These are phyloP conservation scores for barley (Hordeum vulgare) DNA, from an alignment of 176 grass and related monocot species.

Conservation along the genomic window DNA sequence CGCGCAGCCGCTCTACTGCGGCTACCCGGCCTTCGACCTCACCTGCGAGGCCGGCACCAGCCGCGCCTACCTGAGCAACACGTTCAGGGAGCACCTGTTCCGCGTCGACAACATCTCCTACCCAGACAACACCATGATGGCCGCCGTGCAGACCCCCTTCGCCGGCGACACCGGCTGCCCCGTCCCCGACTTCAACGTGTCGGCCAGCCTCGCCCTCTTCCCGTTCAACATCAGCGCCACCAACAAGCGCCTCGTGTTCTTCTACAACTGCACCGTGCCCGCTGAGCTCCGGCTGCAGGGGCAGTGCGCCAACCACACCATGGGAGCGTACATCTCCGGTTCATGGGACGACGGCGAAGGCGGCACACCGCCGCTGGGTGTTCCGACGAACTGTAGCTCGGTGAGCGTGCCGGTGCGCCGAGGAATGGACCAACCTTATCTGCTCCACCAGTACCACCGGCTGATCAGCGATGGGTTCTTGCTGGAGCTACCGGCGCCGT, in stretches of 20 bases:
- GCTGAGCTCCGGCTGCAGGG: no score
- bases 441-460: no score
- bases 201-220: background rate
- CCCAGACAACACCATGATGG: background rate
- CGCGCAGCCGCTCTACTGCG: constrained; percentile 17
- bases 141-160: background rate
- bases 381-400: no score
- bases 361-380: no score
- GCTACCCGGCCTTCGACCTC: constrained; percentile 32
- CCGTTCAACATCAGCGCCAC: background rate
- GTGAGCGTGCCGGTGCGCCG: no score
- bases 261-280: constrained; percentile 21
- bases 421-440: no score
- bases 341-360: no score
- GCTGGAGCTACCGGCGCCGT: no score
- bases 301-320: background rate
- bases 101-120: constrained; percentile 1
- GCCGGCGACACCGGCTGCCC: background rate
- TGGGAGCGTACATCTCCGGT: no score
- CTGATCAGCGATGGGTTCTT: no score
- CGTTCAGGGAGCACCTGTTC: background rate
- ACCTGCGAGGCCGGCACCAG: background rate
- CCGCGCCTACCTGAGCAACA: background rate
- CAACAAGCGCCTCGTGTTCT: constrained; percentile 29
- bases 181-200: constrained; percentile 25